Evolutionary conservation across 2,329 filamentous ascomycete genomes (phyloP).

Genomic region (Plenodomus lindquistii): DNA sequence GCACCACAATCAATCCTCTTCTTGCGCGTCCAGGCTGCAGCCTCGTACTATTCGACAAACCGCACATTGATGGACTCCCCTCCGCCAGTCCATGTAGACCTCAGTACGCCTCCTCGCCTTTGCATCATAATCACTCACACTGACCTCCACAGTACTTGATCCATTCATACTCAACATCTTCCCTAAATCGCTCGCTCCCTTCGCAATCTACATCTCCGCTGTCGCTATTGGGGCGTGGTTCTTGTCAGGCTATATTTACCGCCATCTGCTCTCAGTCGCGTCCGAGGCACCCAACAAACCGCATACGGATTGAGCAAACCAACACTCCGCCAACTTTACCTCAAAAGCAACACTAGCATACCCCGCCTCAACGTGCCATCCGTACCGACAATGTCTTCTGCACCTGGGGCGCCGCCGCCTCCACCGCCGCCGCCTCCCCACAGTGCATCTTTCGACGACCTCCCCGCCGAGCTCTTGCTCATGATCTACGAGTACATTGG

Average conservation of each 20-base stretch:
- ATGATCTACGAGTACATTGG: constrained; percentile 49
- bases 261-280: constrained; percentile 32
- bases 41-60: constrained; percentile 83
- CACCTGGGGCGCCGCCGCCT: constrained; percentile 23
- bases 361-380: not conserved
- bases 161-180: constrained; percentile 80
- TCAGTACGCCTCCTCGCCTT: constrained; percentile 50
- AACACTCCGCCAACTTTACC: not conserved
- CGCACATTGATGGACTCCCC: constrained; percentile 73
- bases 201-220: constrained; percentile 66
- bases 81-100: constrained; percentile 74
- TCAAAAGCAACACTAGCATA: not conserved
- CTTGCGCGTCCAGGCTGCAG: constrained; percentile 73
- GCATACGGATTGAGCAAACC: constrained; percentile 36
- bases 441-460: constrained; percentile 36
- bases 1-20: constrained; percentile 62
- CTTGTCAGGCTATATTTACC: constrained; percentile 51
- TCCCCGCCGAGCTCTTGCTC: constrained; percentile 54
- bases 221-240: constrained; percentile 61
- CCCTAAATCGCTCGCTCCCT: constrained; percentile 76
- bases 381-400: constrained; percentile 30
- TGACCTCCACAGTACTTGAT: constrained; percentile 67
- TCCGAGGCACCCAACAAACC: constrained; percentile 26
- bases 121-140: not conserved
- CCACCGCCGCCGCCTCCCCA: constrained; percentile 19